Evolutionary conservation across 1,284 basidiomycete genomes (phyloP), one percentile per base, ranked within the genome.

Genomic region (Ustilago curta): DNA sequence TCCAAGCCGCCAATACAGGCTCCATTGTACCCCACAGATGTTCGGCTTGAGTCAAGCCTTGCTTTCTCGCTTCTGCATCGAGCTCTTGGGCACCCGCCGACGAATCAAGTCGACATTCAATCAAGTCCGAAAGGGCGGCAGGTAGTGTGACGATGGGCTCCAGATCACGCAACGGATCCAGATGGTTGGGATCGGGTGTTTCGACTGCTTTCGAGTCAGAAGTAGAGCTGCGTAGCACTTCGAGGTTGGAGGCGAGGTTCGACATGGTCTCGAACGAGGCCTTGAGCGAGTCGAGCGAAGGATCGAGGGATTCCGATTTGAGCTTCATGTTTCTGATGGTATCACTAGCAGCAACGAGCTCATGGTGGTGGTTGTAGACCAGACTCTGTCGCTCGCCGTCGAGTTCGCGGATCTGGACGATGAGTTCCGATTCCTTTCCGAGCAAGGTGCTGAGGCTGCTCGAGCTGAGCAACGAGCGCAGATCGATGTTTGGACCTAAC

Each of bases 291-390:
- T 73, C 75, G 19, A 82, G 62, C 2, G 68, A 72, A 4, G 77
- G 72, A 49, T 73, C 67, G 8, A 81, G 59, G 1, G 75, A 76
- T 21, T 77, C 81, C 6, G 65, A 76, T 21, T 61, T 66, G 50
- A 45, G 37, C 51, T 80, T 75, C 70, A 83, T 78, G 23, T 91
- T 90, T 65, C 90, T 90, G 70, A 96, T 95, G 7, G 94, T 96
- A 79, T 94, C 93, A 73, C 91, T 93, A 1, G 94, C 94, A 1
- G 92, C 92, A 50, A 96, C 94, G 21, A 96, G 90, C 80, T 96
- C 94, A 76, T 95, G 93, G 81, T 96, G 94, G 79, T 96, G 94
- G 77, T 96, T 95, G 84, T 96, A 96, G 4, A 96, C 94, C 40
- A 96, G 87, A 21, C 92, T 92, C 83, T 96, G 94, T 32, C 93